Evolutionary conservation across 2,329 filamentous ascomycete genomes (phyloP), one percentile per base, ranked within the genome.

Genomic region (Colletotrichum falcatum): DNA sequence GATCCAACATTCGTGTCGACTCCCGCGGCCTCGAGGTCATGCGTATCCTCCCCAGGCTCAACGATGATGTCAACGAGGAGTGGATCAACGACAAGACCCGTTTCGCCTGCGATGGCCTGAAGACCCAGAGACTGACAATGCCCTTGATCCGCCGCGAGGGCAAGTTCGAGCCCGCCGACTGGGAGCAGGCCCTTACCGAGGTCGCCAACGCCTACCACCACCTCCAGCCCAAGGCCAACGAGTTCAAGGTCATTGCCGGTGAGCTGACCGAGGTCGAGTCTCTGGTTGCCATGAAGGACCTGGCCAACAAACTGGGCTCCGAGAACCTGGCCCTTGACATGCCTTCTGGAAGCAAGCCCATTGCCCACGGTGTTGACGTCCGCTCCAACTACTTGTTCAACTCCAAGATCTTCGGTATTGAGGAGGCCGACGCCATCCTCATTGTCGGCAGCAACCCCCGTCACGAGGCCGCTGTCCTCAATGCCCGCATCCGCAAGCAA

Each of bases 21-120:
- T 92, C 94, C 68, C 91, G 96, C 78, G 96, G 96, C 70, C 86
- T 98, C 74, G 95, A 98, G 84, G 95, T 99, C 61, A 97, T 99
- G 95, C 92, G 96, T 76, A 88, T 99, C 71, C 80, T 98, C 20
- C 96, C 96, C 70, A 90, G 96, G 77, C 87, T 99, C 72, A 99
- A 99, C 81, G 96, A 99, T 79, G 95, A 98, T 77, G 90, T 99
- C 77, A 99, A 99, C 82, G 96, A 99, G 85, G 96, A 99, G 83
- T 99, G 96, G 96, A 98, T 99, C 81, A 96, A 98, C 83, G 96
- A 99, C 86, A 99, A 98, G 88, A 91, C 94, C 49, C 91, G 96
- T 74, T 99, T 98, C 81, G 95, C 96, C 51, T 97, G 95, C 80
- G 96, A 99, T 80, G 96, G 96, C 60, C 87, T 99, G 74, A 97